phyloP scores from a whole-genome alignment of 2,329 filamentous ascomycete species.

The Venturia oleaginea region DNA sequence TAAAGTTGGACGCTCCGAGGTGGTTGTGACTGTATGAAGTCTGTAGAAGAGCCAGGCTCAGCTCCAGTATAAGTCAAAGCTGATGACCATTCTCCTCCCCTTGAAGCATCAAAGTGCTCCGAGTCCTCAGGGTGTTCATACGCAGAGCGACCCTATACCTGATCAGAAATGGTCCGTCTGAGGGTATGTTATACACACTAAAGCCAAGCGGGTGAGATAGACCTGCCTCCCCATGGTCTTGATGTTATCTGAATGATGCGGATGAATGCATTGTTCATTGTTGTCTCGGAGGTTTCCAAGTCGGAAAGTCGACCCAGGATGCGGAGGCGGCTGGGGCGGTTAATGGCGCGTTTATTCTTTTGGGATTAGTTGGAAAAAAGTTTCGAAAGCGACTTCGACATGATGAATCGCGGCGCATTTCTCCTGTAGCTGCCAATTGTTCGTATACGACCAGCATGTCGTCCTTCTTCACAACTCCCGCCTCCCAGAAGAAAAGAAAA shows the following conservation, averaged over 20 bases:
- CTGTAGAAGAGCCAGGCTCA: slow-evolving; percentile 17
- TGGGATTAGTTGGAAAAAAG: not conserved
- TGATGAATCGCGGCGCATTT: not conserved
- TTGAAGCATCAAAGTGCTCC: slow-evolving; percentile 16
- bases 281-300: not conserved
- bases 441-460: slow-evolving; percentile 52
- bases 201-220: slow-evolving; percentile 12
- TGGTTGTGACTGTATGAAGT: not conserved
- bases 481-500: slow-evolving; percentile 86
- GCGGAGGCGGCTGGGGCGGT: not conserved
- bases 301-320: not conserved
- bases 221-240: slow-evolving; percentile 12
- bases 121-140: slow-evolving; percentile 27
- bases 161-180: not conserved
- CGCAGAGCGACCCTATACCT: slow-evolving; percentile 30
- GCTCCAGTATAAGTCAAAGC: slow-evolving; percentile 13
- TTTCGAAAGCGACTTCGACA: not conserved
- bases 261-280: not conserved
- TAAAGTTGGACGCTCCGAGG: slow-evolving; percentile 30
- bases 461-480: slow-evolving; percentile 88
- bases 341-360: not conserved
- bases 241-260: not conserved
- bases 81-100: not conserved
- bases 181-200: slow-evolving; percentile 4
- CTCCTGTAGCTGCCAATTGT: not conserved